phyloP scores from a whole-genome alignment of 768 basidiomycete genomes.

The Russula sp. region DNA sequence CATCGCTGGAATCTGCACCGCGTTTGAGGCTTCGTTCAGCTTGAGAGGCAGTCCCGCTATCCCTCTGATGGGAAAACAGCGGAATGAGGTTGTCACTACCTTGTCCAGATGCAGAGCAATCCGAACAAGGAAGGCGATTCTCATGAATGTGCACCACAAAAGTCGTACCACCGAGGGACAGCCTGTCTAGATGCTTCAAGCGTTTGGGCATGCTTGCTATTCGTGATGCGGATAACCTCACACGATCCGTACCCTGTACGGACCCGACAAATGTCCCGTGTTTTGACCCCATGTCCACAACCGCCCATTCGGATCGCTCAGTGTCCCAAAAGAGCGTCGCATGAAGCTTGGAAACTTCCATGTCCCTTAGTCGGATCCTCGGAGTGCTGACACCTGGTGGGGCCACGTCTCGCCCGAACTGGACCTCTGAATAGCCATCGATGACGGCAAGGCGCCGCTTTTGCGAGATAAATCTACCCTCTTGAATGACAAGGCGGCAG shows the following conservation, averaged over 20 bases:
- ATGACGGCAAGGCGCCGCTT: slow-evolving; percentile 49
- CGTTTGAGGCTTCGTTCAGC: slow-evolving; percentile 25
- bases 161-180: slow-evolving; percentile 64
- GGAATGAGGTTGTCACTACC: slow-evolving; percentile 45
- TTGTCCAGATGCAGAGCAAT: slow-evolving; percentile 44
- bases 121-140: slow-evolving; percentile 50
- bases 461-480: slow-evolving; percentile 43
- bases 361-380: slow-evolving; percentile 70
- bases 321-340: slow-evolving; percentile 69
- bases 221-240: slow-evolving; percentile 49
- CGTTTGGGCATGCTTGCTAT: slow-evolving; percentile 60
- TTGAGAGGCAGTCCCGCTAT: background rate
- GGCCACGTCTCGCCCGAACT: slow-evolving; percentile 66
- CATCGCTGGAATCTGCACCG: slow-evolving; percentile 19
- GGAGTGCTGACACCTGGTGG: slow-evolving; percentile 45
- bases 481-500: slow-evolving; percentile 35
- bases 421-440: slow-evolving; percentile 54
- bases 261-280: slow-evolving; percentile 66
- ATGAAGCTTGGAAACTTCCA: slow-evolving; percentile 78
- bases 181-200: slow-evolving; percentile 54
- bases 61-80: slow-evolving; percentile 36
- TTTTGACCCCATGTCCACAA: slow-evolving; percentile 81
- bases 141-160: slow-evolving; percentile 67
- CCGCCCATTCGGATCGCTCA: slow-evolving; percentile 50
- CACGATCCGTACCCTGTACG: slow-evolving; percentile 18